A percentile compares a stretch with the other conserved stretches of the same genome.
Conservation (phyloP, 106 monocot genomes). For the Hemerocallis citrina region DNA sequence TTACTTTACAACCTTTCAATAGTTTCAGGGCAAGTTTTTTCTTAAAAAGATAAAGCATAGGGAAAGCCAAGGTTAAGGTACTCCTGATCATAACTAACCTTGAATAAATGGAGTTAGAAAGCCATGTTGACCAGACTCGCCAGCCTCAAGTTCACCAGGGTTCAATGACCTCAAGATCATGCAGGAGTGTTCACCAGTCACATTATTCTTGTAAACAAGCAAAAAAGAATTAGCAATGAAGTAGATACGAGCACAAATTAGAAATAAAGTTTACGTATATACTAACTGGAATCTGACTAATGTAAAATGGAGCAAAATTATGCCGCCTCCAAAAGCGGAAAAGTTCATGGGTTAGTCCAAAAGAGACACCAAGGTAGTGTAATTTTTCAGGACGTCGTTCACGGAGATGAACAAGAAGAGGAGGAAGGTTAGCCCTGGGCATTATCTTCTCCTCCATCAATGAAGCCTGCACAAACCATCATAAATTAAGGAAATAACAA, state of each 20-base stretch:
- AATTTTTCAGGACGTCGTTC: conserved; percentile 85
- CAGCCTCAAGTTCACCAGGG: conserved; percentile 60
- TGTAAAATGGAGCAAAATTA: conserved; percentile 78
- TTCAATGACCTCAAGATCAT: conserved; percentile 85
- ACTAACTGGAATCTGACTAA: conserved; percentile 83
- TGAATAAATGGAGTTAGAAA: conserved; percentile 83
- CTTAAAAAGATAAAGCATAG: too few species aligned
- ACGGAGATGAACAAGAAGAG: conserved; percentile 83
- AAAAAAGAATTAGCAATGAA: neutral
- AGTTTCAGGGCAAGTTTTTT: neutral
- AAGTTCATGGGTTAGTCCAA: conserved; percentile 79
- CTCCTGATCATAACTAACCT: conserved; percentile 35
- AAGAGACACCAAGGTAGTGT: conserved; percentile 88
- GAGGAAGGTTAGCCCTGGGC: conserved; percentile 80
- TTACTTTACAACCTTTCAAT: neutral
- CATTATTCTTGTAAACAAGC: conserved; percentile 52
- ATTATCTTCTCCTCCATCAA: conserved; percentile 83
- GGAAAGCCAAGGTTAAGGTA: neutral
- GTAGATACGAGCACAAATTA: neutral
- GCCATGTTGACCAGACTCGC: conserved; percentile 36
- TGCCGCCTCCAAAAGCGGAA: conserved; percentile 90
- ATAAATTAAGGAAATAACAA: too few species aligned
- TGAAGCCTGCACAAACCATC: conserved; percentile 67
- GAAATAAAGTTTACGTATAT: neutral
- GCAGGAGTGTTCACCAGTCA: conserved; percentile 91